Base-by-base conservation (phyloP, 129 eudicot species). In the Dittrichia graveolens region DNA sequence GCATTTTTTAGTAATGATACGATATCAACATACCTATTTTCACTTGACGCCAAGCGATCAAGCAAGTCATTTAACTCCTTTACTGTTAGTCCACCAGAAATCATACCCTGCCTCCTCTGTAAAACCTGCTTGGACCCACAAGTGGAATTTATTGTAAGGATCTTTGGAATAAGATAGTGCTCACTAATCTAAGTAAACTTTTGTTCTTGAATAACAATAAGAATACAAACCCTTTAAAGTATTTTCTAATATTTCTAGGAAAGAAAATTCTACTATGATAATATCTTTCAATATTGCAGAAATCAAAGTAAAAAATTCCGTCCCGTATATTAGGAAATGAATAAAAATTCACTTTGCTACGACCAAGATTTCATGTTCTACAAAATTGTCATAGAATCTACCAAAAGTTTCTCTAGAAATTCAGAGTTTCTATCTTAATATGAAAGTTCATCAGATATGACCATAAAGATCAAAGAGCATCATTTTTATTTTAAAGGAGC, bases 11-110 rank as follows among this genome's bases (percentile, higher is more conserved):
- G 72, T 42, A 39, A 69, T 40, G 15, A 56, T n/a, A 55, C 19
- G 6, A 47, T 52, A 71, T 55, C 50, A 8, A 15, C 78, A 71
- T 84, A 88, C 97, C 97, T 87, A 73, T 84, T 86, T 69, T 90
- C 99, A 81, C 88, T 81, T 9, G 93, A 79, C 5, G 97, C 89
- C 67, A 95, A 81, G 41, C 88, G 96, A 85, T 95, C 97, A 73
- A 95, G 99, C 76, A 85, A 71, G 46, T 84, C 88, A 78, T 95
- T 95, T 63, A 95, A 54, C 67, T 91, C 96, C 61, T 80, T 77
- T n/a, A 95, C 79, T 24, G 89, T 91, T 38, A 95, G 76, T 46
- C 82, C 97, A 49, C 90, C 96, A 11, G 97, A 95, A 58, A 83
- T 69, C 81, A 79, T 79, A 16, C 91, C 92, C 72, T 88, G 99